Base-by-base conservation (phyloP, 345 rosid species). In the Brassica carinata region DNA sequence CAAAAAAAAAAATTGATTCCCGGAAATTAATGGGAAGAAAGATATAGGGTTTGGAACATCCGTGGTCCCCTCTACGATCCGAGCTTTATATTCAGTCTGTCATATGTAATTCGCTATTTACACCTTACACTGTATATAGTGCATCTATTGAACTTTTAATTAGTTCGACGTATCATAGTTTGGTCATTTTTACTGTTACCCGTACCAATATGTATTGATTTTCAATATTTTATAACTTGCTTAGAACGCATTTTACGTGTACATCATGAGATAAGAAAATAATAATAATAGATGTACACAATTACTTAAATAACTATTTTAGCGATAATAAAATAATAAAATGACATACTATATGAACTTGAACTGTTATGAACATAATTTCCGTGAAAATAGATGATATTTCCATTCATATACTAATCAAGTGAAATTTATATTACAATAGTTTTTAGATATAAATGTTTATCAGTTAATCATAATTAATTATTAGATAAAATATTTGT, bases 11-110 rank as follows among this genome's bases (percentile, higher is more conserved):
- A 2, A 18, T 58, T 18, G 69, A 29, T 69, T 77, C 17, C 64
- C 80, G 15, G 69, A 59, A 62, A 77, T 62, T 70, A 70, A 70
- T 70, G 69, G 64, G 70, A 31, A 55, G 75, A 10, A 2, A 23
- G 26, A 57, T 9, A 76, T 69, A 62, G 75, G 33, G 75, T 18
- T 77, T 19, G 75, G 81, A 77, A 63, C 13, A 67, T 40, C 74
- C 64, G 74, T 75, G 76, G 83, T 70, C 83, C 83, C 76, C 79
- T 53, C 66, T 75, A 64, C 30, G 68, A 70, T 81, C 76, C 83
- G 83, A 81, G 80, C 83, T 38, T 80, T 81, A 81, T 81, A 71
- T 81, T 81, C 83, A 81, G 67, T 75, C 79, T 75, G 79, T 80
- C 83, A 71, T 75, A 75, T 75, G 80, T 81, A 38, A 64, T 81